Evolutionary conservation across 257 asterid species (phyloP).

Genomic region (Penstemon barbatus): DNA sequence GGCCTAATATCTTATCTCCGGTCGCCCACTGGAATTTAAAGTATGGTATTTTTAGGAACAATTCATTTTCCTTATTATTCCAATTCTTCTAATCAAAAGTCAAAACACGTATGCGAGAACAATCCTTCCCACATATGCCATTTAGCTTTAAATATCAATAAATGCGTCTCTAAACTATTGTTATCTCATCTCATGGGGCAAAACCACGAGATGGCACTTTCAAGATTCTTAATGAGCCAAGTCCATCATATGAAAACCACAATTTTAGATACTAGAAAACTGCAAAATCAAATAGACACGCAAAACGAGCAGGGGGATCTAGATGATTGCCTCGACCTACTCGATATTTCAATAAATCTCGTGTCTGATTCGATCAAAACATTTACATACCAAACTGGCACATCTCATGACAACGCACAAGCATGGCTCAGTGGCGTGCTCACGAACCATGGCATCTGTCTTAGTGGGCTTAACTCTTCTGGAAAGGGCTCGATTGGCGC

Average conservation of each 20-base stretch:
- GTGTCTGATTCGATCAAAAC: conserved; percentile 36
- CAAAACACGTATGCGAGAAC: no score
- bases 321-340: conserved; percentile 46
- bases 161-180: conserved; percentile 35
- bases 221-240: conserved; percentile 31
- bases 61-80: no score
- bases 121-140: conserved; percentile 33
- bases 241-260: conserved; percentile 30
- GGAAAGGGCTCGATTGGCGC: conserved; percentile 2
- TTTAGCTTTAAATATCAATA: conserved; percentile 31
- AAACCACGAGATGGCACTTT: conserved; percentile 18
- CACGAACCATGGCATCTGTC: conserved; percentile 53
- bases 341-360: conserved; percentile 44
- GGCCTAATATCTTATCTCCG: no score
- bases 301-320: conserved; percentile 33
- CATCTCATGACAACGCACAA: conserved; percentile 32
- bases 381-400: neutral
- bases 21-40: no score
- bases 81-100: no score
- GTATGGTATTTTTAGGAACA: no score
- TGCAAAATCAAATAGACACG: conserved; percentile 29
- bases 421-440: conserved; percentile 55
- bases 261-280: neutral
- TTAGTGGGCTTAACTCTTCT: conserved; percentile 35
- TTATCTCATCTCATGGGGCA: conserved; percentile 9